Evolutionary conservation across 345 rosid species (phyloP).

Genomic region (Rhizophora apiculata): DNA sequence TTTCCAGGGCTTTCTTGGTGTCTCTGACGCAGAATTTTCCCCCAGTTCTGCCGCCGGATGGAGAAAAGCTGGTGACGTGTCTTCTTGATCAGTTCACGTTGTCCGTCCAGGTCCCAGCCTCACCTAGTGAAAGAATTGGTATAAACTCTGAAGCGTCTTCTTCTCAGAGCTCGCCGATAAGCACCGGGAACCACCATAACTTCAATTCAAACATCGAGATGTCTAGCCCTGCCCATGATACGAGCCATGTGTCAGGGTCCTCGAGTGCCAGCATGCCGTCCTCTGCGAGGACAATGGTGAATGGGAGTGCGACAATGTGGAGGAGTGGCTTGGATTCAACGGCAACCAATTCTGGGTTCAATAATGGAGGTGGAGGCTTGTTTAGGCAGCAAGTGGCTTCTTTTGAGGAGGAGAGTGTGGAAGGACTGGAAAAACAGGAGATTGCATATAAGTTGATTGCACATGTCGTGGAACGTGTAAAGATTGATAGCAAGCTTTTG

Average conservation of each 20-base stretch:
- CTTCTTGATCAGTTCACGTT: conserved; percentile 63
- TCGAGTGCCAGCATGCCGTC: conserved; percentile 20
- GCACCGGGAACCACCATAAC: conserved; percentile 32
- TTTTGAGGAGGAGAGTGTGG: conserved; percentile 81
- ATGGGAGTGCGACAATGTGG: conserved; percentile 59
- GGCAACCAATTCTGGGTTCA: conserved; percentile 37
- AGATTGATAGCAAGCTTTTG: conserved; percentile 65
- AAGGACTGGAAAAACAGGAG: conserved; percentile 90
- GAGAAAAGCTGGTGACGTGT: conserved; percentile 54
- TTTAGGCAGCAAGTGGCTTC: conserved; percentile 60
- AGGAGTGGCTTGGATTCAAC: conserved; percentile 52
- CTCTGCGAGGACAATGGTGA: conserved; percentile 30
- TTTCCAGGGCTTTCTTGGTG: conserved; percentile 60
- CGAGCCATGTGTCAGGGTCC: conserved; percentile 41
- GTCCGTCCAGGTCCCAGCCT: conserved; percentile 32
- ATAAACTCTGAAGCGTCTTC: conserved; percentile 54
- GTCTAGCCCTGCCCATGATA: conserved; percentile 55
- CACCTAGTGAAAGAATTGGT: conserved; percentile 46
- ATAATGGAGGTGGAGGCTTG: conserved; percentile 48
- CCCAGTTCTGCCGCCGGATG: conserved; percentile 62
- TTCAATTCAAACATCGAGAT: conserved; percentile 31
- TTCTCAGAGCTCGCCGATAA: conserved; percentile 70
- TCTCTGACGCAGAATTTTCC: conserved; percentile 70
- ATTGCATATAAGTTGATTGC: conserved; percentile 78
- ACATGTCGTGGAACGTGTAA: conserved; percentile 61